These are phyloP conservation scores for Pseudoturritis turrita DNA, from an alignment of 345 rosid species.

Conservation along the genomic window DNA sequence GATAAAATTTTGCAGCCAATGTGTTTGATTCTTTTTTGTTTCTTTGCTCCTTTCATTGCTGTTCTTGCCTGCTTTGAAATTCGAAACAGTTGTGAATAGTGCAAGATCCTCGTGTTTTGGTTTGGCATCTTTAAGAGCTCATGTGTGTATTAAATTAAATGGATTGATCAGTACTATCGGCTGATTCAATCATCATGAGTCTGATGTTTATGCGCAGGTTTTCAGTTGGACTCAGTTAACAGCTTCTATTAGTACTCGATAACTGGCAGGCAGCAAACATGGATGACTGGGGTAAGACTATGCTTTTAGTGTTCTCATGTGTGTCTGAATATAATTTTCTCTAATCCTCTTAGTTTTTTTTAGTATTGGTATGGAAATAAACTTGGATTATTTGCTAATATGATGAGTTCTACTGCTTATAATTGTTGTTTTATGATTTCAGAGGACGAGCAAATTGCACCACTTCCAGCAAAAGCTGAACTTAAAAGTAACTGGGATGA, in stretches of 20 bases:
- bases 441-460: constrained; percentile 69
- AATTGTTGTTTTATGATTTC: not conserved
- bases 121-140: too few relatives aligned
- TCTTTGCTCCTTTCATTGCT: too few relatives aligned
- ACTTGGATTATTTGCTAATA: not conserved
- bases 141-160: not conserved
- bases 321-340: not conserved
- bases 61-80: too few relatives aligned
- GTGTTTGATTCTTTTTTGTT: too few relatives aligned
- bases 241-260: not conserved
- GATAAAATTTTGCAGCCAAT: too few relatives aligned
- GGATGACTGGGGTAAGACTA: constrained; percentile 34
- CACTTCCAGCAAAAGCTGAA: constrained; percentile 46
- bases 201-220: not conserved
- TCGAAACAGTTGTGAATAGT: too few relatives aligned
- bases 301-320: not conserved
- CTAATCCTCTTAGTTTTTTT: not conserved
- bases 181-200: not conserved
- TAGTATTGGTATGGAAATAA: not conserved
- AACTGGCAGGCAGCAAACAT: not conserved
- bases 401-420: constrained; percentile 1
- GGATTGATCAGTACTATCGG: not conserved
- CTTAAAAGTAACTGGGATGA: constrained; percentile 80
- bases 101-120: too few relatives aligned
- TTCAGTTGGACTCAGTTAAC: not conserved